phyloP scores from a whole-genome alignment of 2,329 filamentous ascomycete genomes.

The Fusarium sp. region DNA sequence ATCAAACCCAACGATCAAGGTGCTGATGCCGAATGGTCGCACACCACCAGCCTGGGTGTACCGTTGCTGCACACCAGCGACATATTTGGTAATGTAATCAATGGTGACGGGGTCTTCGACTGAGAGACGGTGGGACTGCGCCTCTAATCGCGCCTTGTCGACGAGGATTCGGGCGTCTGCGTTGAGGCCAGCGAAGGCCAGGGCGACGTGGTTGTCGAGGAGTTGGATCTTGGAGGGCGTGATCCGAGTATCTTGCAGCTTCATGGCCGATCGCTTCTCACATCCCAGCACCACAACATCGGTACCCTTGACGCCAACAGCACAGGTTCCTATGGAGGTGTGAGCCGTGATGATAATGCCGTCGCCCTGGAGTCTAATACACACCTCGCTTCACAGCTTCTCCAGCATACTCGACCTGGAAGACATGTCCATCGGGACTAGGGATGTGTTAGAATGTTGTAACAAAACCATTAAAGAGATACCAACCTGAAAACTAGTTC shows the following conservation, averaged over 20 bases:
- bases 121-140: slow-evolving; percentile 95
- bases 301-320: slow-evolving; percentile 94
- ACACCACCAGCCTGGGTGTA: slow-evolving; percentile 99
- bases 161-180: slow-evolving; percentile 97
- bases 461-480: neutral
- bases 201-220: slow-evolving; percentile 94
- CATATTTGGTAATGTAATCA: slow-evolving; percentile 99
- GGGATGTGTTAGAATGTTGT: slow-evolving; percentile 56
- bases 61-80: slow-evolving; percentile 96
- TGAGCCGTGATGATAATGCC: slow-evolving; percentile 25
- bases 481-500: slow-evolving; percentile 83
- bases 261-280: slow-evolving; percentile 99
- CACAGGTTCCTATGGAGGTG: slow-evolving; percentile 81
- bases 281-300: slow-evolving; percentile 97
- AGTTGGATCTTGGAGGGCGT: slow-evolving; percentile 98
- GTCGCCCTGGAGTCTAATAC: slow-evolving; percentile 32
- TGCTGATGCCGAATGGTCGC: slow-evolving; percentile 98
- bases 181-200: slow-evolving; percentile 97
- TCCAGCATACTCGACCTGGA: slow-evolving; percentile 99
- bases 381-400: slow-evolving; percentile 98
- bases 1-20: slow-evolving; percentile 98
- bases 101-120: slow-evolving; percentile 98
- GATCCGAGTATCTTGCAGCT: slow-evolving; percentile 98
- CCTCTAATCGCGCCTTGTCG: slow-evolving; percentile 97
- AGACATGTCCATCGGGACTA: slow-evolving; percentile 99